Evolutionary conservation across 208 protist species (phyloP).

Genomic region (Wallacemonas sp.): DNA sequence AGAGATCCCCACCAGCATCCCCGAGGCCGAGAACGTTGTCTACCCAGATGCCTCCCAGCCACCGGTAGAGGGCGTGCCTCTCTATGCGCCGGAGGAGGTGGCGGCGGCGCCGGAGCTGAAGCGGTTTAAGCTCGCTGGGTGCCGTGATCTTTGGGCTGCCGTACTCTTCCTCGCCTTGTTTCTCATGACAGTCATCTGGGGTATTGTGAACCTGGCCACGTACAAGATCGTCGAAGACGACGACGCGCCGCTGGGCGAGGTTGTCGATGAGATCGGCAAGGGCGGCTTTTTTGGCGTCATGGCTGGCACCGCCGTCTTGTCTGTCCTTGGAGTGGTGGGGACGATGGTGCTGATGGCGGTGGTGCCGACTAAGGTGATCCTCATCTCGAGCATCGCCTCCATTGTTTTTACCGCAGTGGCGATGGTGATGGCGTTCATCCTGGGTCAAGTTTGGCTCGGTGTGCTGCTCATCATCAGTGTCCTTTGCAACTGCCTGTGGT

Average conservation of each 20-base stretch:
- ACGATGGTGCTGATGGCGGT: conserved; percentile 18
- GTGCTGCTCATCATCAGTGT: conserved; percentile 39
- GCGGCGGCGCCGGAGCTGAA: conserved; percentile 37
- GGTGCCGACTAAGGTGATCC: conserved; percentile 46
- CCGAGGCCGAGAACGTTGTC: conserved; percentile 33
- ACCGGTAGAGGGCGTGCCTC: conserved; percentile 48
- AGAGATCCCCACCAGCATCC: conserved; percentile 18
- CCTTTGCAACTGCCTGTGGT: conserved; percentile 34
- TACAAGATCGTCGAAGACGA: conserved; percentile 23
- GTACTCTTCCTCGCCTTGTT: conserved; percentile 51
- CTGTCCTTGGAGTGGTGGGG: conserved; percentile 13
- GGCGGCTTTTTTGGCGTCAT: conserved; percentile 6
- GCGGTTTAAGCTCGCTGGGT: conserved; percentile 65
- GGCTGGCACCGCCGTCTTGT: conserved; percentile 2
- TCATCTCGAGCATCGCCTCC: conserved; percentile 47
- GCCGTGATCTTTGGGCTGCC: conserved; percentile 75
- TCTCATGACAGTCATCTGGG: conserved; percentile 51
- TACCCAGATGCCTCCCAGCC: conserved; percentile 21
- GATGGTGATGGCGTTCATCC: conserved; percentile 34
- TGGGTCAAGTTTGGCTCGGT: conserved; percentile 23
- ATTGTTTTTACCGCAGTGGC: conserved; percentile 24
- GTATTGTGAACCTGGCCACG: conserved; percentile 42
- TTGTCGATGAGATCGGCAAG: background rate
- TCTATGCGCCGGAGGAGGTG: conserved; percentile 50
- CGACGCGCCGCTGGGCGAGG: background rate